Conservation (phyloP, 1,284 basidiomycete genomes). For the Apiotrichum veenhuisii region DNA sequence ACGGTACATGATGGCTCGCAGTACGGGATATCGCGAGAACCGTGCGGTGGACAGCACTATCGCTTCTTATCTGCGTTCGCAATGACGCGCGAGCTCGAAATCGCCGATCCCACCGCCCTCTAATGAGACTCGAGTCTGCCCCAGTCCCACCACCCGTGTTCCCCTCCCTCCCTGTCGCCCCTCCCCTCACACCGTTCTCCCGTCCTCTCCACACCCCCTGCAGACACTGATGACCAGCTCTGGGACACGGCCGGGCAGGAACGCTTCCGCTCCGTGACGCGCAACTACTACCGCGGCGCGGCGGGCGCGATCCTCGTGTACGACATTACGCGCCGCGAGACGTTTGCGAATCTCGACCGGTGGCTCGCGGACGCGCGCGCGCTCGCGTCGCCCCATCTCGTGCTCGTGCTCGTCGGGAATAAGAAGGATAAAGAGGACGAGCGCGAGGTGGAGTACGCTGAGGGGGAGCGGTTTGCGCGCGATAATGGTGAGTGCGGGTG, state of each 20-base stretch:
- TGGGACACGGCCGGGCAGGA: constrained; percentile 99
- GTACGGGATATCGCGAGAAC: no score
- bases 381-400: constrained; percentile 75
- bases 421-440: constrained; percentile 93
- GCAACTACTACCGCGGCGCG: constrained; percentile 94
- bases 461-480: constrained; percentile 90
- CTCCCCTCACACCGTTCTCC: no score
- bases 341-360: constrained; percentile 72
- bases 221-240: constrained; percentile 55
- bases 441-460: constrained; percentile 87
- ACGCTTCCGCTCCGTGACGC: constrained; percentile 90
- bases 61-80: no score
- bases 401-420: constrained; percentile 89
- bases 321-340: constrained; percentile 73
- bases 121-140: no score
- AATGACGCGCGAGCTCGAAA: no score
- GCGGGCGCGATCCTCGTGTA: constrained; percentile 93
- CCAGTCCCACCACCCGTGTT: no score
- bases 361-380: constrained; percentile 92
- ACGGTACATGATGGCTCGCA: no score
- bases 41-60: no score
- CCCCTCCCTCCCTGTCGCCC: no score
- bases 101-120: no score
- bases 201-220: neutral
- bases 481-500: constrained; percentile 75